Conservation (phyloP, 1,139 yeast genomes). For the Suhomyces coccinellae region DNA sequence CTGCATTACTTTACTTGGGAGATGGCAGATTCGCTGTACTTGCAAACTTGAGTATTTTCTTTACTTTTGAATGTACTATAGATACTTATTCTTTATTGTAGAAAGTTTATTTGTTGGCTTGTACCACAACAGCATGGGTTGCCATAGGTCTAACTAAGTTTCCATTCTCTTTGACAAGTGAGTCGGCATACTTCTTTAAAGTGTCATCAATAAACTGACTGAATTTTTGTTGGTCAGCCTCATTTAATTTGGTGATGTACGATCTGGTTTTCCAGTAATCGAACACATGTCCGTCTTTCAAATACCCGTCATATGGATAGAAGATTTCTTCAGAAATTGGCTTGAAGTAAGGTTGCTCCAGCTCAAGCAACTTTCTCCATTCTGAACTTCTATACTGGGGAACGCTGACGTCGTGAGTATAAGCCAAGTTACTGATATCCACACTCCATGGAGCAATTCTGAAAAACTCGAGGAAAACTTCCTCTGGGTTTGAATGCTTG, state of each 20-base stretch:
- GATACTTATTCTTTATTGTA: neutral
- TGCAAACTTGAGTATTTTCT: no score
- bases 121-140: conserved; percentile 17
- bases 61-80: no score
- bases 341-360: conserved; percentile 25
- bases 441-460: conserved; percentile 28
- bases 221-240: conserved; percentile 34
- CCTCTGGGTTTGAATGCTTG: conserved; percentile 4
- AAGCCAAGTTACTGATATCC: conserved; percentile 27
- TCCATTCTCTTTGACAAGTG: conserved; percentile 8
- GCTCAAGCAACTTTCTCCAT: conserved; percentile 48
- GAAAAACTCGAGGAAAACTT: conserved; percentile 16
- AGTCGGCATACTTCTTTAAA: conserved; percentile 17
- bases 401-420: conserved; percentile 38
- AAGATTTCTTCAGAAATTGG: conserved; percentile 33
- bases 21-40: no score
- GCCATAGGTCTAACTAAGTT: conserved; percentile 18
- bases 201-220: conserved; percentile 31
- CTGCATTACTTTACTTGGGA: no score
- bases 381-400: conserved; percentile 58
- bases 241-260: conserved; percentile 51
- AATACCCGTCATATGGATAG: conserved; percentile 31
- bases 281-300: conserved; percentile 39
- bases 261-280: conserved; percentile 60
- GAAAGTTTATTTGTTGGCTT: conserved; percentile 4